These are phyloP conservation scores for Sugiyamaella novakii DNA, from an alignment of 1,139 yeast species.

Conservation along the genomic window DNA sequence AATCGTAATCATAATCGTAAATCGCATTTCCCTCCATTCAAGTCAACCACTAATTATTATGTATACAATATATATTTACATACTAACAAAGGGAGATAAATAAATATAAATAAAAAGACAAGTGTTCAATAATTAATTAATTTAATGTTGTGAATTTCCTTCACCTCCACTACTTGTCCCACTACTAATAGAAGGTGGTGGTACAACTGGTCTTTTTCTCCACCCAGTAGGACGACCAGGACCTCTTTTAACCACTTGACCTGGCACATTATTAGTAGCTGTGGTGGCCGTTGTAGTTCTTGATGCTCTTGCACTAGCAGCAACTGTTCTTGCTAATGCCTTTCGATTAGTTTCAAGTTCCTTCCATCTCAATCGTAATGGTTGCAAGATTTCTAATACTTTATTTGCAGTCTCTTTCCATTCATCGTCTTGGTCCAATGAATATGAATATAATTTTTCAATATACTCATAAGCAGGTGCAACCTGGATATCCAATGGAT, in stretches of 20 bases:
- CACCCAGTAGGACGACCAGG: conserved; percentile 20
- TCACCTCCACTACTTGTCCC: conserved; percentile 21
- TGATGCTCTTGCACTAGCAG: conserved; percentile 16
- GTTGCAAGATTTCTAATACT: conserved; percentile 25
- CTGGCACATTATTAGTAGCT: background rate
- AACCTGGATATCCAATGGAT: conserved; percentile 21
- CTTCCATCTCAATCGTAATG: conserved; percentile 29
- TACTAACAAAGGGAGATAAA: background rate
- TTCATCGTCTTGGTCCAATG: conserved; percentile 32
- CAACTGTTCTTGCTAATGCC: conserved; percentile 17
- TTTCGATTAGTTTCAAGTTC: conserved; percentile 28
- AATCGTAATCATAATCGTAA: too few relatives aligned
- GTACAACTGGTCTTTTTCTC: conserved; percentile 16
- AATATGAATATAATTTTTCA: conserved; percentile 24
- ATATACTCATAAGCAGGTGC: conserved; percentile 24
- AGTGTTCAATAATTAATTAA: background rate
- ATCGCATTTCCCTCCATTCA: too few relatives aligned
- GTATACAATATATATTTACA: too few relatives aligned
- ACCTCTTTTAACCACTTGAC: conserved; percentile 15
- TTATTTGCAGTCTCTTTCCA: conserved; percentile 33
- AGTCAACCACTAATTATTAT: too few relatives aligned
- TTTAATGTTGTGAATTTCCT: conserved; percentile 7
- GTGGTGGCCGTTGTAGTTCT: background rate
- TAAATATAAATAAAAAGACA: conserved; percentile 7
- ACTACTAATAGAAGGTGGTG: conserved; percentile 2